Percentiles rank a stretch among this genome's conserved stretches.
Evolutionary conservation across 2,329 filamentous ascomycete species (phyloP).

Genomic region (Saccharata proteae): DNA sequence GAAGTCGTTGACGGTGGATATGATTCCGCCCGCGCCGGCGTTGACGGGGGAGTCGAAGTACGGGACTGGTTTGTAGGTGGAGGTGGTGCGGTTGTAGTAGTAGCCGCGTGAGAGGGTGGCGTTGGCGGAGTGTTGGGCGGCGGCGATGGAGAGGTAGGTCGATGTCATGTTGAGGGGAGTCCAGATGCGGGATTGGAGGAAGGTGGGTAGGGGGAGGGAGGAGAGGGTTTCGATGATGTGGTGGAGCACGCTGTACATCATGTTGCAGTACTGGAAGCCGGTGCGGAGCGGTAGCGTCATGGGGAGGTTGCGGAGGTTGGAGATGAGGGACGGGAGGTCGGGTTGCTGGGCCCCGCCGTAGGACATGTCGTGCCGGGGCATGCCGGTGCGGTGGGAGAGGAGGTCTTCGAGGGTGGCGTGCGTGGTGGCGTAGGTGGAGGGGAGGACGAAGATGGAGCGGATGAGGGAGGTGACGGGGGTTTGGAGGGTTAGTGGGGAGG

Average conservation of each 20-base stretch:
- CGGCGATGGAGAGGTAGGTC: constrained; percentile 24
- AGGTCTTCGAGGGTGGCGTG: constrained; percentile 23
- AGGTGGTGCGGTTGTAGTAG: constrained; percentile 9
- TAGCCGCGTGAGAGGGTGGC: constrained; percentile 11
- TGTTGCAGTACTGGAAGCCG: constrained; percentile 39
- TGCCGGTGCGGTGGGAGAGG: constrained; percentile 23
- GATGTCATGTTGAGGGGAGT: constrained; percentile 28
- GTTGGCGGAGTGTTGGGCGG: constrained; percentile 16
- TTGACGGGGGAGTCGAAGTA: constrained; percentile 11
- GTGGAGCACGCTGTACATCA: constrained; percentile 39
- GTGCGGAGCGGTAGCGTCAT: constrained; percentile 29
- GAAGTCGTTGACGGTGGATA: constrained; percentile 14
- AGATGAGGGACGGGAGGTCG: constrained; percentile 25
- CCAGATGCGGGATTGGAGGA: constrained; percentile 25
- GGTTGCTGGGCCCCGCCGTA: constrained; percentile 14
- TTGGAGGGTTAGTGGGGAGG: constrained; percentile 19
- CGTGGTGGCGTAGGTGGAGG: constrained; percentile 16
- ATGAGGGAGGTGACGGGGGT: constrained; percentile 24
- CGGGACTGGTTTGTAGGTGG: constrained; percentile 7
- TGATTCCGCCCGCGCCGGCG: constrained; percentile 15
- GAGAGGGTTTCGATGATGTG: constrained; percentile 35
- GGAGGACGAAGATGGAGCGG: constrained; percentile 22
- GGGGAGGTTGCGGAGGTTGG: constrained; percentile 32
- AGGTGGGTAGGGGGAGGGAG: constrained; percentile 17
- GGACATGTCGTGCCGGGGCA: constrained; percentile 19